Evolutionary conservation across 306 rosid species (phyloP).

Genomic region (Datisca glomerata): DNA sequence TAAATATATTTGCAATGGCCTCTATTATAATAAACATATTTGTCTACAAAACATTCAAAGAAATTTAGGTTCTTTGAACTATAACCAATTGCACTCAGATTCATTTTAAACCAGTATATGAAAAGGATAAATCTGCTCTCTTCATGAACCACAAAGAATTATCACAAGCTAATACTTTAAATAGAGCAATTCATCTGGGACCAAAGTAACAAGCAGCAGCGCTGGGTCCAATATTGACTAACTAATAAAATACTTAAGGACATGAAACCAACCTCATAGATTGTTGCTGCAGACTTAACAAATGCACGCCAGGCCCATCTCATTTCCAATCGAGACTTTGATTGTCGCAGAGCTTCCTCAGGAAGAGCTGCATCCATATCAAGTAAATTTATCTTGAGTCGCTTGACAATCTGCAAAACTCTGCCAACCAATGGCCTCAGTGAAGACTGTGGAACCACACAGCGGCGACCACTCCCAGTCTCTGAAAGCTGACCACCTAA

Average conservation of each 20-base stretch:
- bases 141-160: too few relatives aligned
- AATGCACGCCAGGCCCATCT: slow-evolving; percentile 94
- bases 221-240: too few relatives aligned
- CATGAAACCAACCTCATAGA: slow-evolving; percentile 59
- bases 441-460: slow-evolving; percentile 77
- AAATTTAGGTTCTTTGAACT: too few relatives aligned
- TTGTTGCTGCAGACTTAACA: slow-evolving; percentile 76
- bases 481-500: slow-evolving; percentile 29
- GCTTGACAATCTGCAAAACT: slow-evolving; percentile 55
- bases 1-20: too few relatives aligned
- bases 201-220: too few relatives aligned
- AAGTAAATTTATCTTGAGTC: slow-evolving; percentile 68
- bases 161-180: too few relatives aligned
- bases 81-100: too few relatives aligned
- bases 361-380: slow-evolving; percentile 91
- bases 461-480: slow-evolving; percentile 39
- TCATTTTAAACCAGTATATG: too few relatives aligned
- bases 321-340: slow-evolving; percentile 48
- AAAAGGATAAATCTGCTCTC: too few relatives aligned
- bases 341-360: slow-evolving; percentile 60
- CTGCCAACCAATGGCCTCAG: slow-evolving; percentile 76
- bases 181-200: too few relatives aligned
- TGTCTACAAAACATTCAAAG: too few relatives aligned
- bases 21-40: too few relatives aligned
- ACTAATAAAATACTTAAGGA: slow-evolving; percentile 7